Evolutionary conservation across 805 yeast species (phyloP).

Genomic region (Yarrowia phangngaensis): DNA sequence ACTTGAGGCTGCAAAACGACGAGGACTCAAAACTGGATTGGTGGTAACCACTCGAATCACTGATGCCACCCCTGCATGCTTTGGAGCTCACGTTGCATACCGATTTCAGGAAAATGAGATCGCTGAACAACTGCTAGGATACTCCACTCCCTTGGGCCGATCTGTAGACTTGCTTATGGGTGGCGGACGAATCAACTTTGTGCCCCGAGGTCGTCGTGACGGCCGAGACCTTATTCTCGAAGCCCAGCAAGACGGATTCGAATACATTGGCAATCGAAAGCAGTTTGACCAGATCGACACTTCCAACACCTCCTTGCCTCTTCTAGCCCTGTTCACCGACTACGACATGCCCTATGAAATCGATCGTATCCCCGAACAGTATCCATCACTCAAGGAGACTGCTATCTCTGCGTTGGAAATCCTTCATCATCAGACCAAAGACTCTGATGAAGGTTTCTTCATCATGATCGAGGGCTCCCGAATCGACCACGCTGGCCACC

Average conservation of each 20-base stretch:
- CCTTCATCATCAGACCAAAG: slow-evolving; percentile 59
- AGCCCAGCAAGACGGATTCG: slow-evolving; percentile 61
- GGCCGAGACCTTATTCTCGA: slow-evolving; percentile 61
- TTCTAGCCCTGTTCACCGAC: slow-evolving; percentile 70
- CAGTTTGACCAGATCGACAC: slow-evolving; percentile 54
- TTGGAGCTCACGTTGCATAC: slow-evolving; percentile 71
- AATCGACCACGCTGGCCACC: slow-evolving; percentile 94
- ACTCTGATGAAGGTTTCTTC: slow-evolving; percentile 81
- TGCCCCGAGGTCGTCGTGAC: slow-evolving; percentile 69
- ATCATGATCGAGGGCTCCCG: slow-evolving; percentile 85
- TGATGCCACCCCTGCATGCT: slow-evolving; percentile 94
- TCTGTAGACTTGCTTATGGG: slow-evolving; percentile 82
- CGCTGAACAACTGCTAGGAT: slow-evolving; percentile 82
- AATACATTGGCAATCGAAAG: slow-evolving; percentile 55
- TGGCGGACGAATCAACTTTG: slow-evolving; percentile 85
- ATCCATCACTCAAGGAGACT: slow-evolving; percentile 79
- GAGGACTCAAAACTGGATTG: slow-evolving; percentile 79
- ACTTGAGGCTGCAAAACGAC: slow-evolving; percentile 77
- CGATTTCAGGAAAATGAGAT: slow-evolving; percentile 79
- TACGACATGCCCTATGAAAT: slow-evolving; percentile 80
- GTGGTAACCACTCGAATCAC: slow-evolving; percentile 91
- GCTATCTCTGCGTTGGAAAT: slow-evolving; percentile 70
- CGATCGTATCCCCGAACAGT: slow-evolving; percentile 57
- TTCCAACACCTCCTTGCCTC: slow-evolving; percentile 72
- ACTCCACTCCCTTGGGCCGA: slow-evolving; percentile 67